These are phyloP conservation scores for Wickerhamiella occidentalis DNA, from an alignment of 805 yeast genomes.

Conservation along the genomic window DNA sequence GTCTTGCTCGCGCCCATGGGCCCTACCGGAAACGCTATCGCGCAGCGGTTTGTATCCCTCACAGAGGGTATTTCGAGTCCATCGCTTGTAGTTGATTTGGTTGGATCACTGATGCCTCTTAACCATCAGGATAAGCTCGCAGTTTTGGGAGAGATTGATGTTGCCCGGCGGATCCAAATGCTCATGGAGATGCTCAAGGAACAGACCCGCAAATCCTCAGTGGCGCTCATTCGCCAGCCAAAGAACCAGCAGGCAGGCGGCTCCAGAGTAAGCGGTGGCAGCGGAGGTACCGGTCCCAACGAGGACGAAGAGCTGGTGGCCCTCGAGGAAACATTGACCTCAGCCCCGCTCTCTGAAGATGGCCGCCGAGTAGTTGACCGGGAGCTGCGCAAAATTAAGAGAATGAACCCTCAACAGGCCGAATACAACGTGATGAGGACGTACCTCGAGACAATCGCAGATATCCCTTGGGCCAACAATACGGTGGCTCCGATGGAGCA, in stretches of 20 bases:
- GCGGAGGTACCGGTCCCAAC: conserved; percentile 10
- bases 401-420: conserved; percentile 33
- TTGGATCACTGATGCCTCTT: conserved; percentile 28
- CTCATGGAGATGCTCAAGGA: conserved; percentile 17
- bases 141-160: conserved; percentile 23
- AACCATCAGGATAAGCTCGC: conserved; percentile 23
- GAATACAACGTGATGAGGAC: conserved; percentile 34
- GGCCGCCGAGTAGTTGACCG: conserved; percentile 29
- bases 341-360: conserved; percentile 24
- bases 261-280: neutral
- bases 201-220: conserved; percentile 13
- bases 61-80: conserved; percentile 21
- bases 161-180: conserved; percentile 20
- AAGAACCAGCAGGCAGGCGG: neutral
- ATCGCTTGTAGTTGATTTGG: conserved; percentile 27
- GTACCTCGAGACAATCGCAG: conserved; percentile 31
- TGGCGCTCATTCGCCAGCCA: neutral
- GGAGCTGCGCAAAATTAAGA: conserved; percentile 29
- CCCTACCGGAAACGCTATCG: conserved; percentile 10
- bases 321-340: conserved; percentile 23
- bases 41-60: conserved; percentile 18
- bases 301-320: conserved; percentile 29
- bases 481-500: conserved; percentile 15
- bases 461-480: conserved; percentile 31
- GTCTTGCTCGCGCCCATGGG: conserved; percentile 14